These are phyloP conservation scores for Diaporthe humulicola DNA, from an alignment of 2,329 filamentous ascomycete species.

Conservation along the genomic window DNA sequence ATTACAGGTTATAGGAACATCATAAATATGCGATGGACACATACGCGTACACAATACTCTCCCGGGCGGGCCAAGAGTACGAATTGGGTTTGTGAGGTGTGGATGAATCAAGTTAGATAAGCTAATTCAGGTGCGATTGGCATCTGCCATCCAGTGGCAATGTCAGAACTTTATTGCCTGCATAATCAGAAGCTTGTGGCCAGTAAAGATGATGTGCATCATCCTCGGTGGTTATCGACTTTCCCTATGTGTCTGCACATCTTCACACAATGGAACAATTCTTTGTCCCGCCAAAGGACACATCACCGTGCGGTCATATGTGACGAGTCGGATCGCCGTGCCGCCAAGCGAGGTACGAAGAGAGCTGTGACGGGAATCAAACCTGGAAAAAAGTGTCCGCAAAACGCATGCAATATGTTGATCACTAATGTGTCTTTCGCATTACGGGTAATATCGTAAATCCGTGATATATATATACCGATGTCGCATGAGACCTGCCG, in stretches of 20 bases:
- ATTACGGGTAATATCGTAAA: neutral
- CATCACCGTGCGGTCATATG: neutral
- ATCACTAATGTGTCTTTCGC: neutral
- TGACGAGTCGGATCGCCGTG: neutral
- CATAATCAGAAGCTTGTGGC: neutral
- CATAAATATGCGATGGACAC: neutral
- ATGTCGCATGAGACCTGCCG: neutral
- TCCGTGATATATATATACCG: neutral
- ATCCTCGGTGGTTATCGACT: neutral
- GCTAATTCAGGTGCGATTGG: neutral
- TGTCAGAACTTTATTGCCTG: neutral
- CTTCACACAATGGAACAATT: neutral
- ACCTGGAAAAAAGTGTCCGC: neutral
- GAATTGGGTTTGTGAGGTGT: slow-evolving; percentile 5
- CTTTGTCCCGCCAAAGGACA: neutral
- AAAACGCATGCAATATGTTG: neutral
- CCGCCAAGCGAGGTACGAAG: neutral
- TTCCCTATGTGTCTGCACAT: neutral
- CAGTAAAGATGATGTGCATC: neutral
- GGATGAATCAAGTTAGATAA: neutral
- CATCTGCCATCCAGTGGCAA: neutral
- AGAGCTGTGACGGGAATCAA: neutral
- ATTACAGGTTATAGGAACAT: neutral
- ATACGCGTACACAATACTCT: neutral
- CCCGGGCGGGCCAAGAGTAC: slow-evolving; percentile 10